Evolutionary conservation across 345 rosid species (phyloP).

Genomic region (Moricandia moricandioides): DNA sequence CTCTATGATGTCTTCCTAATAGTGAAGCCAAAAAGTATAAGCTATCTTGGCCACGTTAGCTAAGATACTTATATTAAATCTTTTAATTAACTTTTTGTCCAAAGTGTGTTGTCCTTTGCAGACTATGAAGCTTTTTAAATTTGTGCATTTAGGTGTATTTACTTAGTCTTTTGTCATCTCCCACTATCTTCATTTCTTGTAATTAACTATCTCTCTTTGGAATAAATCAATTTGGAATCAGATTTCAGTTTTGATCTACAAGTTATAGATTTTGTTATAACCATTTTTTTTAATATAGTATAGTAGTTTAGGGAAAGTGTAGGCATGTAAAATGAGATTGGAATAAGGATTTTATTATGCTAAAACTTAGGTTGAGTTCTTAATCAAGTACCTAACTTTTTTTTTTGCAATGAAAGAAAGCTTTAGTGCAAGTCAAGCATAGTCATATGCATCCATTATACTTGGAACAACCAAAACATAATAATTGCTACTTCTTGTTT

Average conservation of each 20-base stretch:
- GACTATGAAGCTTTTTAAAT: not conserved
- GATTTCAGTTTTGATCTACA: not conserved
- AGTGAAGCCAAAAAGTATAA: constrained; percentile 26
- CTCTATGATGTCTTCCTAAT: constrained; percentile 11
- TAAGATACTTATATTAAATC: not conserved
- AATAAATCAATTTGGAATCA: not conserved
- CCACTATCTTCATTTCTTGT: not conserved
- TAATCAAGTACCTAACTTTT: constrained; percentile 34
- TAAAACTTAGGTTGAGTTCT: constrained; percentile 28
- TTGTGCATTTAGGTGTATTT: not conserved
- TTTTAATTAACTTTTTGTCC: constrained; percentile 23
- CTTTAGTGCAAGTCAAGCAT: constrained; percentile 41
- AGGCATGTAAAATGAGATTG: constrained; percentile 10
- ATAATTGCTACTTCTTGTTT: constrained; percentile 16
- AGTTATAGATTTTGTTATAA: not conserved
- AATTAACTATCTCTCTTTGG: not conserved
- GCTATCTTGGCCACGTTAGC: constrained; percentile 37
- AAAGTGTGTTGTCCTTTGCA: constrained; percentile 35
- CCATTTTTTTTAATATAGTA: not conserved
- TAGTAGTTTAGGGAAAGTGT: constrained; percentile 8
- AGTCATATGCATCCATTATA: not conserved
- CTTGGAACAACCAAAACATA: constrained; percentile 31
- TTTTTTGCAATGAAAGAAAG: constrained; percentile 25
- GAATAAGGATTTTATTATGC: constrained; percentile 2
- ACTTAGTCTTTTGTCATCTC: not conserved